Evolutionary conservation across 2,329 filamentous ascomycete genomes (phyloP).

Genomic region (Epichloe brachyelytri): DNA sequence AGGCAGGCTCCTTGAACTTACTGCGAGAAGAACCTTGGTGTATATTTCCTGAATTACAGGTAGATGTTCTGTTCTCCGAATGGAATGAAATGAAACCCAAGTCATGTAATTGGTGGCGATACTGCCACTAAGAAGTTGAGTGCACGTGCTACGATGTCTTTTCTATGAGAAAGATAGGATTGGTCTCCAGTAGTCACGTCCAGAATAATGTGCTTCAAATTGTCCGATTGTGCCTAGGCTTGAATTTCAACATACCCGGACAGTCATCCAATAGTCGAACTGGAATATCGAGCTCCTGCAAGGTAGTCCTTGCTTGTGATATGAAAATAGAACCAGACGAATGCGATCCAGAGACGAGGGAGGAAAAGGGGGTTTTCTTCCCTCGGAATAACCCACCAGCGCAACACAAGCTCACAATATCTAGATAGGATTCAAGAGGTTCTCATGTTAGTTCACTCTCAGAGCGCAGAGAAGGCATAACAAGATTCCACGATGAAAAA

Average conservation of each 20-base stretch:
- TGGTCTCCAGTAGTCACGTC: neutral
- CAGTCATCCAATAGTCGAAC: neutral
- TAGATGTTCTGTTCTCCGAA: no score
- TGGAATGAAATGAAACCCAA: no score
- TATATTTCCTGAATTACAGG: no score
- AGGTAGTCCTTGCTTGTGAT: neutral
- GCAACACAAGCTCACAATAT: neutral
- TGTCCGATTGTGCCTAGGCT: neutral
- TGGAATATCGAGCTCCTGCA: no score
- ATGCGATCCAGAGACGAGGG: no score
- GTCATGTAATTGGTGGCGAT: no score
- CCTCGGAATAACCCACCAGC: neutral
- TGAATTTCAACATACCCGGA: no score
- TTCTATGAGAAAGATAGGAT: neutral
- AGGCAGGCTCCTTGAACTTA: no score
- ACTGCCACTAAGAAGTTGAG: no score
- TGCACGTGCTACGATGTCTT: no score
- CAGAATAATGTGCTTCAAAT: neutral
- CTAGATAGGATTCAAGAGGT: neutral
- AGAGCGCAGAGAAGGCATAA: neutral
- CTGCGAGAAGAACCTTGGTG: no score
- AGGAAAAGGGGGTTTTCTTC: neutral
- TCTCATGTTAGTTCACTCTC: slow-evolving; percentile 1
- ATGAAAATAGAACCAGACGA: neutral
- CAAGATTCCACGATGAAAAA: neutral